Base-by-base conservation (phyloP, 2,329 filamentous ascomycete genomes). In the Aspergillus fructus region DNA sequence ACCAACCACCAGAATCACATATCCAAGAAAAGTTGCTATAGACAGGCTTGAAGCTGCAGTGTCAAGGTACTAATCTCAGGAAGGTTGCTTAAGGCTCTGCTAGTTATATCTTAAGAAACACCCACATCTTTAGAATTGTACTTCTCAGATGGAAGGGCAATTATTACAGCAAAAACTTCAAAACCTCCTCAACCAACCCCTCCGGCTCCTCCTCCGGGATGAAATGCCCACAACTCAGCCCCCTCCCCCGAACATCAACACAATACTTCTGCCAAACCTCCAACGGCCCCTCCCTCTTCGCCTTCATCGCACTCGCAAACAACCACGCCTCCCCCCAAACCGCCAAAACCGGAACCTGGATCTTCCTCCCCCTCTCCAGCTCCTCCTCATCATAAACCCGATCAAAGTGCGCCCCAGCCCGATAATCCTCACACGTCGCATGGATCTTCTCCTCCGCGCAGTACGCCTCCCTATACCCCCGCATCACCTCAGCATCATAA, bases 341-440 rank as follows among this genome's bases (percentile, higher is more conserved):
- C 13, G 41, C 50, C 41, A 53, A 15, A n/a, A 46, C 8, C 4
- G 50, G 50, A 5, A 53, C 19, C 30, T 24, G 12, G 5, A 53
- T 45, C 41, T 53, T 53, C 2, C 8, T 37, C 15, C 50, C 50
- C n/a, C 4, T 6, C 19, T 46, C 30, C 11, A 53, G 21, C 8
- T 53, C 50, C 19, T 53, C 50, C 19, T 53, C 41, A 27, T 53
- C 50, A 24, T 53, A 46, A 2, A 46, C 50, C n/a, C 50, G 41
- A 15, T 53, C 50, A 17, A n/a, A 46, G 9, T 23, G 27, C 3
- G 15, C 50, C 2, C 50, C 50, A 5, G 50, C 50, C 6, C 50
- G 13, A 15, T 53, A 46, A 19, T 53, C 50, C 41, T 53, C 50
- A 19, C 50, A 53, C 1, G 50, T 53, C 19, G 50, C 41, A 39